Base-by-base conservation (phyloP, 345 rosid genomes). In the Erucastrum elatum region DNA sequence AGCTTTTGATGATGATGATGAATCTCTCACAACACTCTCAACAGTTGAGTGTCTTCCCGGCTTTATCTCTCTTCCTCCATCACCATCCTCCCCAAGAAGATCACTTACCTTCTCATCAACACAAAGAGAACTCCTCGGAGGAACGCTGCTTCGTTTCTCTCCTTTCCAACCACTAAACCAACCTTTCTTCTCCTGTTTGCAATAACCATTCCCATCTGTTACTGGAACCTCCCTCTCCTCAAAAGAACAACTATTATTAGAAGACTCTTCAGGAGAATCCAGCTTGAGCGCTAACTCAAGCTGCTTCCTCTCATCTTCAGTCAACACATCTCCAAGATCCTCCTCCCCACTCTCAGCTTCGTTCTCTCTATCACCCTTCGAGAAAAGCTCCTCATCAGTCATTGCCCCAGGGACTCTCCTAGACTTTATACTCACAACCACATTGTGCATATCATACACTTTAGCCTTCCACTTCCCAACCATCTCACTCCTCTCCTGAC, bases 361-460 rank as follows among this genome's bases (percentile, higher is more conserved):
- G 66, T 90, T 89, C 76, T 85, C 98, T 75, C 91, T 93, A 76
- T 75, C 66, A 25, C 65, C 16, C 39, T 76, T 81, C 4, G 83
- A 81, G 74, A 81, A 81, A 26, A 81, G 80, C 84, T 96, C 99
- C 56, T 93, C 99, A 80, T 96, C 98, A 2, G 96, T 86, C 94
- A 96, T 91, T 15, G 99, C 99, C 75, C 99, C 97, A 0, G 99
- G 99, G 51, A 96, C 99, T 85, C 86, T 85, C 75, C 98, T 88
- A 64, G 99, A 96, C 81, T 93, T 96, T 49, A 96, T 91, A 84
- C 98, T 91, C 53, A 96, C 97, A 63, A 93, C 94, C 33, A 96
- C 99, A 84, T 91, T 96, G 73, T 96, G 99, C 99, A 96, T 96
- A 59, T 96, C 99, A 76, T 93, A 96, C 64, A 93, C 96, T 84